These are phyloP conservation scores for Trichoderma reesei DNA, from an alignment of 495 filamentous ascomycete genomes.

Conservation along the genomic window DNA sequence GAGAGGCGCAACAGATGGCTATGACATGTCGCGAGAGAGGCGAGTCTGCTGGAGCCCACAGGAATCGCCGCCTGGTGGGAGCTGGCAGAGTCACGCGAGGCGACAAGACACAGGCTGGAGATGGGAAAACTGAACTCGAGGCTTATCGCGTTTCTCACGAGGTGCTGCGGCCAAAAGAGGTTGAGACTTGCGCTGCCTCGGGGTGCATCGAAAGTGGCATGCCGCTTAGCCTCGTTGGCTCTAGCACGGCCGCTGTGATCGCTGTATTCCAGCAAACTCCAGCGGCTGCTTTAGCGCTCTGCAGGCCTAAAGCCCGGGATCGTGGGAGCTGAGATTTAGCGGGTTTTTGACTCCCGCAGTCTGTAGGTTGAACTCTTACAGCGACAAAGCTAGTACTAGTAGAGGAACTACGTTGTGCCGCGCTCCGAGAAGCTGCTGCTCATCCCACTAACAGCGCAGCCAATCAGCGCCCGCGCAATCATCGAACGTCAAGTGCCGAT, in stretches of 20 bases:
- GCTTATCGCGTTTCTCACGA: neutral
- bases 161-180: no score
- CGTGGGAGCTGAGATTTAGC: no score
- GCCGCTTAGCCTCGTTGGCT: no score
- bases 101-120: neutral
- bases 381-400: neutral
- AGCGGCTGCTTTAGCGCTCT: neutral
- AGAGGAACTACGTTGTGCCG: neutral
- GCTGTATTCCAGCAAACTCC: neutral
- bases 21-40: neutral
- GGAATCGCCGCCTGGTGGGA: neutral
- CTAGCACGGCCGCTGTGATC: no score
- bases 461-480: neutral
- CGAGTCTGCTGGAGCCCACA: neutral
- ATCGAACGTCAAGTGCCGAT: neutral
- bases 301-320: neutral
- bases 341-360: neutral
- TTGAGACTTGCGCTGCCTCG: no score
- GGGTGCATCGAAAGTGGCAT: no score
- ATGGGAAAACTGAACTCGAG: neutral
- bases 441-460: neutral
- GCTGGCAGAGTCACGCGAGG: neutral
- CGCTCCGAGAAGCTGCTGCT: neutral
- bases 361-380: neutral
- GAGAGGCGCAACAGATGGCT: neutral